Evolutionary conservation across 768 basidiomycete species (phyloP).

Genomic region (Tephrocybe sp.): DNA sequence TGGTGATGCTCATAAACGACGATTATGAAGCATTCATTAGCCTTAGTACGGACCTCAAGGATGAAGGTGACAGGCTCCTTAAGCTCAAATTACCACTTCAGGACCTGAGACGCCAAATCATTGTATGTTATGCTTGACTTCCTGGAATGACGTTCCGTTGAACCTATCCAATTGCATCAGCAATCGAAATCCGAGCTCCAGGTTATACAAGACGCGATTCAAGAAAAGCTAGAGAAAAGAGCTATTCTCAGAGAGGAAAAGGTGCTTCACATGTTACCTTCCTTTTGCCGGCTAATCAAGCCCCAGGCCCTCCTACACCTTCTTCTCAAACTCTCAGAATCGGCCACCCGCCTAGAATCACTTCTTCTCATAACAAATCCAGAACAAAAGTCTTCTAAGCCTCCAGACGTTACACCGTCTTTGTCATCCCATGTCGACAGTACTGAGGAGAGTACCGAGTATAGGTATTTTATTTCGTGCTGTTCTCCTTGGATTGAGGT

Average conservation of each 20-base stretch:
- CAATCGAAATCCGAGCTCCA: constrained; percentile 64
- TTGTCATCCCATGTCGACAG: constrained; percentile 40
- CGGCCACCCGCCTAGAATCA: constrained; percentile 83
- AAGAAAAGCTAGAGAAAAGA: constrained; percentile 75
- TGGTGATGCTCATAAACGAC: constrained; percentile 94
- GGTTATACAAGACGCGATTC: constrained; percentile 68
- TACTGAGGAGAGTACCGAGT: constrained; percentile 41
- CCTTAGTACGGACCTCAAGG: constrained; percentile 87
- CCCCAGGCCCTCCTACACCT: constrained; percentile 78
- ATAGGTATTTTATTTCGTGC: not conserved
- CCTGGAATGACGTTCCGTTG: no score
- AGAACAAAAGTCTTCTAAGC: constrained; percentile 37
- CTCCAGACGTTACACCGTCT: constrained; percentile 30
- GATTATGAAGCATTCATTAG: constrained; percentile 99
- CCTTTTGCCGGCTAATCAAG: constrained; percentile 4
- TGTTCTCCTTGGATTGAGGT: not conserved
- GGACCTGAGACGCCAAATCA: constrained; percentile 61
- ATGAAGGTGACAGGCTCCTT: constrained; percentile 74
- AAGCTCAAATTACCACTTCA: constrained; percentile 68
- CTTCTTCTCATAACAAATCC: constrained; percentile 71
- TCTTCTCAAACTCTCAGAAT: constrained; percentile 91
- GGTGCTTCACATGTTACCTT: constrained; percentile 35
- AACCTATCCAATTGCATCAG: no score
- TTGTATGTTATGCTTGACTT: constrained; percentile 46
- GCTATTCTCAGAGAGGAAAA: constrained; percentile 84